Conservation (phyloP, 2,329 filamentous ascomycete genomes). For the Fusarium sp. region DNA sequence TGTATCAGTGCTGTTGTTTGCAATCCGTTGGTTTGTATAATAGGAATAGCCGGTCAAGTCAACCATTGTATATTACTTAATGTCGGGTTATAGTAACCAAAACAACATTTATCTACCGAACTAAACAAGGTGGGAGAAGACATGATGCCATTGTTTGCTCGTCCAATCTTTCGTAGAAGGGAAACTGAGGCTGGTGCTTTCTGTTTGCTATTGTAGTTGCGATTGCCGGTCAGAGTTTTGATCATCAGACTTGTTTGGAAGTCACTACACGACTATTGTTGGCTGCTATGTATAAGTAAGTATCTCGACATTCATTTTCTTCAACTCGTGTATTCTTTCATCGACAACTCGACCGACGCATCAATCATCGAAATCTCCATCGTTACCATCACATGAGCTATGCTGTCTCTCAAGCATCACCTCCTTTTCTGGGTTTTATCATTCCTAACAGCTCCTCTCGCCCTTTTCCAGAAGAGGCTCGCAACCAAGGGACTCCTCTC, state of each 20-base stretch:
- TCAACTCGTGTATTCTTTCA: background rate
- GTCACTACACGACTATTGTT: background rate
- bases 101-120: background rate
- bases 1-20: constrained; percentile 22
- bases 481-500: background rate
- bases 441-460: constrained; percentile 10
- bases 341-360: background rate
- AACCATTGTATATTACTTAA: constrained; percentile 17
- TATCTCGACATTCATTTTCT: background rate
- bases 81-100: constrained; percentile 3
- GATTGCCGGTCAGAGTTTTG: constrained; percentile 7
- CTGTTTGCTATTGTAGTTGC: background rate
- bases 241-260: constrained; percentile 7
- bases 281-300: background rate
- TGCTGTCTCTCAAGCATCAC: constrained; percentile 34
- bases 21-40: constrained; percentile 28
- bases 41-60: constrained; percentile 10
- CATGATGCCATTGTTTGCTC: background rate
- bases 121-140: background rate
- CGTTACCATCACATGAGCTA: background rate
- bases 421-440: constrained; percentile 33
- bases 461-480: constrained; percentile 7
- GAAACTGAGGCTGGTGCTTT: background rate
- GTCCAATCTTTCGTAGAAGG: background rate
- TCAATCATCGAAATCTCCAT: background rate